These are phyloP conservation scores for Cercospora nicotianae DNA, from an alignment of 2,329 filamentous ascomycete genomes.

Conservation along the genomic window DNA sequence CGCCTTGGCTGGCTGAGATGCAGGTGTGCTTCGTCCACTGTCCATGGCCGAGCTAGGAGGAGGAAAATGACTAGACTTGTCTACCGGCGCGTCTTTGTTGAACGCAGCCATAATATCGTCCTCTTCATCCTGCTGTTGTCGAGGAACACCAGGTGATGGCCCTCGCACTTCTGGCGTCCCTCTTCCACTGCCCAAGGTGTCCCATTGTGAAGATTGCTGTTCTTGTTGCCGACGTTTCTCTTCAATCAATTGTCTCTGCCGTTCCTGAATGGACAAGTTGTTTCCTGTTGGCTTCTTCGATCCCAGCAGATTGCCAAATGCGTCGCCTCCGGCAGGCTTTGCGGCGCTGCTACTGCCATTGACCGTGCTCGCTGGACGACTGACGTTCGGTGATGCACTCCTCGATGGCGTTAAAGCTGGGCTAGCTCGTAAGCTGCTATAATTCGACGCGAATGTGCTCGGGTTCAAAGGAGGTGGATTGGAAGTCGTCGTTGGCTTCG, in stretches of 20 bases:
- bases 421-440: constrained; percentile 42
- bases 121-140: constrained; percentile 40
- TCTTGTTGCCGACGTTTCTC: constrained; percentile 75
- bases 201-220: constrained; percentile 68
- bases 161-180: constrained; percentile 41
- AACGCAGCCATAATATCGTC: constrained; percentile 64
- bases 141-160: constrained; percentile 25
- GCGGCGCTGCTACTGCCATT: constrained; percentile 42
- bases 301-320: constrained; percentile 74
- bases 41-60: constrained; percentile 40
- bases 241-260: constrained; percentile 70
- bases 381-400: constrained; percentile 34
- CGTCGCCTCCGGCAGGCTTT: constrained; percentile 62
- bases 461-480: constrained; percentile 29
- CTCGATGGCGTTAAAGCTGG: constrained; percentile 43
- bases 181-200: constrained; percentile 70
- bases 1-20: constrained; percentile 17
- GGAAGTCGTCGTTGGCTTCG: constrained; percentile 28
- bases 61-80: constrained; percentile 61
- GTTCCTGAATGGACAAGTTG: constrained; percentile 67
- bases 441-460: constrained; percentile 29
- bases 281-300: constrained; percentile 59
- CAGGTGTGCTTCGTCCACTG: constrained; percentile 47
- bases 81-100: constrained; percentile 59
- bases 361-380: constrained; percentile 44